Evolutionary conservation across 2,329 filamentous ascomycete species (phyloP), one percentile per base, ranked within the genome.

Genomic region (Penicillium sp.): DNA sequence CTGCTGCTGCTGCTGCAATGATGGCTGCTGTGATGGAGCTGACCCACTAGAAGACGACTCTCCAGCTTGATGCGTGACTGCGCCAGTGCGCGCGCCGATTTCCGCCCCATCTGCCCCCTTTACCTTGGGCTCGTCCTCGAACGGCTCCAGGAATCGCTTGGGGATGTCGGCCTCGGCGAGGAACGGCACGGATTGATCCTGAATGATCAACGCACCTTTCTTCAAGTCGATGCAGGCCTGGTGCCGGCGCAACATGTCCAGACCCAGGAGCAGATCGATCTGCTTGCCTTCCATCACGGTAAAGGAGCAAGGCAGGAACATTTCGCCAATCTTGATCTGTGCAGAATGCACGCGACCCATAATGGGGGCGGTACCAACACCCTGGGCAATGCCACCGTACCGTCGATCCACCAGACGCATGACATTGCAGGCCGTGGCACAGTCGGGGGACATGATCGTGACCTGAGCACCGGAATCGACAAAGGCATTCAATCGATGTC

Each of bases 201-300:
- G 87, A 58, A 98, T 95, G 53, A 94, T 80, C 13, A 98, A 80
- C 54, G 84, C 87, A 62, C 93, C 89, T 62, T 85, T 85, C 54
- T 83, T 80, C 9, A 98, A 78, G 66, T 98, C 93, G 62, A 98
- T 91, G 59, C 80, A 86, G 33, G 91, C 93, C 70, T 95, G 91
- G 70, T 97, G 90, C 35, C 93, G 83, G 73, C 95, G 96, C 52
- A 98, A 78, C 88, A 98, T 98, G 68, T 98, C 93, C 37, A 98
- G 75, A 3, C 93, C 93, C 9, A 98, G 81, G 2, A 98, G 79
- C 13, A 98, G 77, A 66, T 97, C 93, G 25, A 98, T 93, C 45
- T 89, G 84, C 71, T 97, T 98, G 55, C 93, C 93, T 73, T 98
- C 93, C 93, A 98, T 98, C 64, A 98, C 93, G 3, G 93, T 98